Percentiles rank a stretch among this genome's conserved stretches.
phyloP scores from a whole-genome alignment of 306 rosid genomes.

The Sindora glabra region DNA sequence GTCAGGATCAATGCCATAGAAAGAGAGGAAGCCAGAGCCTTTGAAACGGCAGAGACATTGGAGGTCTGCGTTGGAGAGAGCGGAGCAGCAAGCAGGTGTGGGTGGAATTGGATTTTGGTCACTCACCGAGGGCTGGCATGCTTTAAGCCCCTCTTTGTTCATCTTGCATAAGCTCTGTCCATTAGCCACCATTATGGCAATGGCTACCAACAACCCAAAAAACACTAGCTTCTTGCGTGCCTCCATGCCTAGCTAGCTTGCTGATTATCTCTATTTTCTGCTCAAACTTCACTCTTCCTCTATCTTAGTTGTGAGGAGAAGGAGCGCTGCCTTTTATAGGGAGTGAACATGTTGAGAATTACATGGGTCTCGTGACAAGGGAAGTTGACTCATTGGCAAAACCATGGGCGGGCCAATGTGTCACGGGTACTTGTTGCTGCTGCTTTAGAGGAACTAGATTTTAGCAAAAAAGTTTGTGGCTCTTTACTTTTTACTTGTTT shows the following conservation, averaged over 20 bases:
- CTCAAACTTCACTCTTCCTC: background rate
- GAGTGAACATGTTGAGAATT: background rate
- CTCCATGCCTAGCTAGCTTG: background rate
- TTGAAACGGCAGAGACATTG: conserved; percentile 40
- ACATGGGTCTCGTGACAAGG: conserved; percentile 23
- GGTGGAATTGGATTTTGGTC: conserved; percentile 25
- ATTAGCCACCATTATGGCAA: background rate
- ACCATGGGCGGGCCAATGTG: conserved; percentile 4
- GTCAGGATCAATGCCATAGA: conserved; percentile 31
- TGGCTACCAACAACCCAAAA: background rate
- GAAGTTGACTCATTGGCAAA: conserved; percentile 5
- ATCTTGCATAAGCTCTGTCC: conserved; percentile 9
- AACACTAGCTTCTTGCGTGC: conserved; percentile 6
- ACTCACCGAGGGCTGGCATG: conserved; percentile 34
- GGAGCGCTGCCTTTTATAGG: background rate
- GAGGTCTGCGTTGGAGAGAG: conserved; percentile 32
- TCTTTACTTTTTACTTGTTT: conserved; percentile 15
- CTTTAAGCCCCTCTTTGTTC: background rate
- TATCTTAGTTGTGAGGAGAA: background rate
- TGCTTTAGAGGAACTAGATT: conserved; percentile 9
- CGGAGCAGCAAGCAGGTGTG: conserved; percentile 30
- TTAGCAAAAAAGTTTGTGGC: background rate
- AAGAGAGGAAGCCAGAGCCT: conserved; percentile 12
- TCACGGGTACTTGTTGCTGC: conserved; percentile 30
- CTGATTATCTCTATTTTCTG: no score